A percentile compares a stretch with the other conserved stretches of the same genome.
Evolutionary conservation across 2,329 filamentous ascomycete genomes (phyloP).

Genomic region (Colletotrichum zoysiae): DNA sequence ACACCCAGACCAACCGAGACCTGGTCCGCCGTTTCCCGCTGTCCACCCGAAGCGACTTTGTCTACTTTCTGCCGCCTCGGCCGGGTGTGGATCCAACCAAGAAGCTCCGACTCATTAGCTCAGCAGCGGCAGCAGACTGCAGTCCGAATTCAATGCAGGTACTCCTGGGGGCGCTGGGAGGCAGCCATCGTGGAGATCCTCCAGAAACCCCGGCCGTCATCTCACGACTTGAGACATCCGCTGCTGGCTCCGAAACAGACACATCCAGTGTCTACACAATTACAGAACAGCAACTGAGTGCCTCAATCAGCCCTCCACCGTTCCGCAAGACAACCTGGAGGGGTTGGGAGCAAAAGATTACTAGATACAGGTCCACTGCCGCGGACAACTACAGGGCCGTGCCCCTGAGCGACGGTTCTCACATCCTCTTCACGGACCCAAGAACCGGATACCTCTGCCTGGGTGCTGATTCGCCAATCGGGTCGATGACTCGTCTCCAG

Average conservation of each 20-base stretch:
- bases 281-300: constrained; percentile 11
- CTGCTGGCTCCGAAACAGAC: background rate
- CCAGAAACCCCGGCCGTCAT: constrained; percentile 36
- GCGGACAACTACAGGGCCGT: constrained; percentile 74
- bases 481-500: constrained; percentile 62
- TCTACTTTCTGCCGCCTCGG: constrained; percentile 71
- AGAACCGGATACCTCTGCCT: constrained; percentile 67
- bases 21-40: constrained; percentile 68
- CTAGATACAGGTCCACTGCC: constrained; percentile 42
- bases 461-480: constrained; percentile 71
- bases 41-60: constrained; percentile 64
- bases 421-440: constrained; percentile 75
- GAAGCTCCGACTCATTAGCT: constrained; percentile 73
- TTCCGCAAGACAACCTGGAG: background rate
- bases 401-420: constrained; percentile 74
- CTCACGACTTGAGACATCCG: constrained; percentile 40
- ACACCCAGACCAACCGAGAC: constrained; percentile 60
- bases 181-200: background rate
- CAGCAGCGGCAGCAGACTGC: constrained; percentile 58
- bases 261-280: constrained; percentile 28
- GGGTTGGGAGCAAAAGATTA: background rate
- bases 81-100: constrained; percentile 62
- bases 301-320: background rate
- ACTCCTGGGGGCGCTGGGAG: constrained; percentile 44
- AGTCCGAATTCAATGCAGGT: constrained; percentile 43